A percentile compares a stretch with the other conserved stretches of the same genome.
Conservation (phyloP, 106 monocot species). For the Dioscorea zingiberensis region DNA sequence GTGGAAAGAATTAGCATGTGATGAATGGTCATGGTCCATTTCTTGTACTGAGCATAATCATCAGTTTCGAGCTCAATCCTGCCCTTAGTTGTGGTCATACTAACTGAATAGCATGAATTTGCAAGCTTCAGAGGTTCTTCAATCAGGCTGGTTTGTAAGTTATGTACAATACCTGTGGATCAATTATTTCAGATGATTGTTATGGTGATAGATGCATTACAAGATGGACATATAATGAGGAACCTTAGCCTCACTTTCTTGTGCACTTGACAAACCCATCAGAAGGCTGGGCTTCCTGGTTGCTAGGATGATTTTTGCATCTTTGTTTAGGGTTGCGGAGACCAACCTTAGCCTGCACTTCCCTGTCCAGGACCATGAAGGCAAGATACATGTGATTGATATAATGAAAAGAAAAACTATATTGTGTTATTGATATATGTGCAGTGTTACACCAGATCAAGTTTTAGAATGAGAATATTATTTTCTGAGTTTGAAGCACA, state of each 20-base stretch:
- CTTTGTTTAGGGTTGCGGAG: constrained; percentile 29
- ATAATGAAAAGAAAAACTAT: too few relatives aligned
- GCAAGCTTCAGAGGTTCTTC: constrained; percentile 16
- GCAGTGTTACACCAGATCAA: too few relatives aligned
- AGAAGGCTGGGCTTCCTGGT: constrained; percentile 47
- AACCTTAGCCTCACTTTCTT: constrained; percentile 39
- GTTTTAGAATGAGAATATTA: too few relatives aligned
- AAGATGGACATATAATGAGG: not conserved
- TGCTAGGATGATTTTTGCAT: constrained; percentile 43
- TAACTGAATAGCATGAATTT: constrained; percentile 26
- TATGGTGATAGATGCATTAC: not conserved
- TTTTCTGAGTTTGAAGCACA: too few relatives aligned
- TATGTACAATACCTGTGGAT: constrained; percentile 42
- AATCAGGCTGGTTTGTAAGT: constrained; percentile 16
- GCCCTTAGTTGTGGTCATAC: constrained; percentile 50
- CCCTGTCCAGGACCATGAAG: constrained; percentile 23
- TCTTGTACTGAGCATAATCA: constrained; percentile 36
- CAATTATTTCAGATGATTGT: not conserved
- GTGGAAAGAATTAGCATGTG: constrained; percentile 62
- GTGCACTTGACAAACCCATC: constrained; percentile 32
- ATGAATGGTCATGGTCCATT: constrained; percentile 53
- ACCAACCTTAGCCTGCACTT: constrained; percentile 47
- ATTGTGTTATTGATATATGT: too few relatives aligned
- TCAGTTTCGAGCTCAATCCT: constrained; percentile 37
- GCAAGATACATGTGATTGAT: not conserved